Base-by-base conservation (phyloP, 805 yeast genomes). In the Lipomyces chichibuensis region DNA sequence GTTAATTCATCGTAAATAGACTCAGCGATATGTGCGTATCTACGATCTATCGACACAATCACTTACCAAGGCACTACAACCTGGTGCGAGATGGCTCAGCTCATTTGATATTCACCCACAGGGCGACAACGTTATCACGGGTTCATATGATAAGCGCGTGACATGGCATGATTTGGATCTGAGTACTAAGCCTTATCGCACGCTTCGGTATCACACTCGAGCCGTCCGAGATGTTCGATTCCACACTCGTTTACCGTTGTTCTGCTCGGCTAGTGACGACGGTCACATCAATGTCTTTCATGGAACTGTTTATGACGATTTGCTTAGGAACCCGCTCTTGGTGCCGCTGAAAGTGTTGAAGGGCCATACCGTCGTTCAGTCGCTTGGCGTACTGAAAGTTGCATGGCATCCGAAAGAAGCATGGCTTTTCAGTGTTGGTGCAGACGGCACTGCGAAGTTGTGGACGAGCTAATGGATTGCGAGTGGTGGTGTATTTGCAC, bases 381-480 rank as follows among this genome's bases (percentile, higher is more conserved):
- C 90, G 75, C 81, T 95, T 65, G 99, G 99, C 76, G 96, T 95
- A 17, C 83, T 95, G 75, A 89, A 88, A 75, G 85, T 90, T 59
- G 85, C 86, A 60, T 95, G 99, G 99, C 99, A 95, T 83, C 98
- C 98, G 71, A 87, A 88, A 74, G 98, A 95, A 80, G 97, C 99
- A 0, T 95, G 99, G 99, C 83, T 95, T 76, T 92, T 95, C 78
- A 88, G 95, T 76, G 91, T 97, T 11, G 99, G 98, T 74, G 98
- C 98, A 27, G 99, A 95, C 79, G 92, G 96, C 68, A 87, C 92
- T 54, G 98, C 98, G 5, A 87, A 97, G 75, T 81, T 95, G 75
- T 95, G 99, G 99, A 95, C 99, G 33, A 91, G 97, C 20, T 90
- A 80, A 55, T n/a, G 20, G 49, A 6, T n/a, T 7, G 49, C 9